Evolutionary conservation across 306 rosid species (phyloP).

Genomic region (Prunus kanzakura): DNA sequence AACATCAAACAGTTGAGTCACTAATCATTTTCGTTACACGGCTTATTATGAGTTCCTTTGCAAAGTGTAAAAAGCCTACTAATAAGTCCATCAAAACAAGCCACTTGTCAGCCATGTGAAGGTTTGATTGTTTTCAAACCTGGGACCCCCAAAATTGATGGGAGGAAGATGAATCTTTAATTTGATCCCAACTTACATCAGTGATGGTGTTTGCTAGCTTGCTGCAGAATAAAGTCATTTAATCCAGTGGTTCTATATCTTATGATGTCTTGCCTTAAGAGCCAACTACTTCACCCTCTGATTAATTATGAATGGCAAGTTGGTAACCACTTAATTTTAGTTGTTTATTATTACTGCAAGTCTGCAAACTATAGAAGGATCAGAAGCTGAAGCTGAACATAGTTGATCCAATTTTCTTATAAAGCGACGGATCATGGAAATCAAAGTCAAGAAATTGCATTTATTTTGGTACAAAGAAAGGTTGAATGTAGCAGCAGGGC

Average conservation of each 20-base stretch:
- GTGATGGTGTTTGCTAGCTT: slow-evolving; percentile 7
- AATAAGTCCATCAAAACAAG: background rate
- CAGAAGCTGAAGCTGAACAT: too few species aligned
- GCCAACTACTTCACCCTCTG: slow-evolving; percentile 23
- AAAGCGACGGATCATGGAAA: background rate
- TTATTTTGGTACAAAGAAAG: background rate
- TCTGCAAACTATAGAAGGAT: background rate
- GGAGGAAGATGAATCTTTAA: background rate
- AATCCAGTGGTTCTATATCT: slow-evolving; percentile 9
- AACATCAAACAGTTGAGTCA: background rate
- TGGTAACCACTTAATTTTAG: background rate
- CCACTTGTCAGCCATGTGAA: background rate
- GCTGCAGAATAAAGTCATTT: slow-evolving; percentile 13
- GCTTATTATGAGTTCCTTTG: background rate
- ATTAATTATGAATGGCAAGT: slow-evolving; percentile 2
- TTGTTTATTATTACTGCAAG: background rate
- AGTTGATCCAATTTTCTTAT: background rate
- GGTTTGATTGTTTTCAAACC: slow-evolving; percentile 9
- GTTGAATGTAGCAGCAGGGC: background rate
- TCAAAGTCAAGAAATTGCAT: background rate
- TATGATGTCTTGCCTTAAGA: background rate
- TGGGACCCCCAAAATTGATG: slow-evolving; percentile 17
- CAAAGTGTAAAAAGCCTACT: background rate
- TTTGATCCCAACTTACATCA: background rate
- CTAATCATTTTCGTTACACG: background rate